Base-by-base conservation (phyloP, 2,329 filamentous ascomycete species). In the Fusarium caatingaense region DNA sequence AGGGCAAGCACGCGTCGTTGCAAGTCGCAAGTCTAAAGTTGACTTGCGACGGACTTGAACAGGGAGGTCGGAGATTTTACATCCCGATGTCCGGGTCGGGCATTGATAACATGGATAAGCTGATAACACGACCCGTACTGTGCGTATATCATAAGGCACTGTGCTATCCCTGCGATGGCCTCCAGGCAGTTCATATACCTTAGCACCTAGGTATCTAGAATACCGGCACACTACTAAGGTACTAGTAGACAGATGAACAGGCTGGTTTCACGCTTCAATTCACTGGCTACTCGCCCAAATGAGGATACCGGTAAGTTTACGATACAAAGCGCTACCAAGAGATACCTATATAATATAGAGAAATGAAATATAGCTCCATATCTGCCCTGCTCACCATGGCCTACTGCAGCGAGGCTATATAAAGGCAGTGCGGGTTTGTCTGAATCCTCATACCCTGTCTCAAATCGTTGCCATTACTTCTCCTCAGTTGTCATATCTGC, bases 401-500 rank as follows among this genome's bases (percentile, higher is more conserved):
- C 37, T 64, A 25, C 40, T 32, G 37, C 21, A 44, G 44, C 18
- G 44, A 25, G 20, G 28, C 16, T 47, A 41, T 27, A 21, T 27
- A 37, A 57, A 53, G 49, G 42, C 15, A 41, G 54, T 46, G 30
- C 56, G 44, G 28, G 30, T 13, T 40, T 42, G 13, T 40, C 53
- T 57, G 15, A 23, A 16, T 50, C 30, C 46, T 12, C 28, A 34
- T 20, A 56, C 10, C 16, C 20, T 32, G 20, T 40, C 25, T 32
- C 25, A 13, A n/a, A 37, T 12, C 28, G 13, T 23, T 51, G 8
- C 12, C 58, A 73, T 74, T 73, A 74, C 71, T 80, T 79, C 30
- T 86, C 86, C 4, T 87, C 85, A 50, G 86, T 85, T 0, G 83
- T 87, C 25, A 82, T 83, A 54, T 86, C 83, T 2, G 81, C 83